Evolutionary conservation across 306 rosid genomes (phyloP).

Genomic region (Vachellia pachyceras): DNA sequence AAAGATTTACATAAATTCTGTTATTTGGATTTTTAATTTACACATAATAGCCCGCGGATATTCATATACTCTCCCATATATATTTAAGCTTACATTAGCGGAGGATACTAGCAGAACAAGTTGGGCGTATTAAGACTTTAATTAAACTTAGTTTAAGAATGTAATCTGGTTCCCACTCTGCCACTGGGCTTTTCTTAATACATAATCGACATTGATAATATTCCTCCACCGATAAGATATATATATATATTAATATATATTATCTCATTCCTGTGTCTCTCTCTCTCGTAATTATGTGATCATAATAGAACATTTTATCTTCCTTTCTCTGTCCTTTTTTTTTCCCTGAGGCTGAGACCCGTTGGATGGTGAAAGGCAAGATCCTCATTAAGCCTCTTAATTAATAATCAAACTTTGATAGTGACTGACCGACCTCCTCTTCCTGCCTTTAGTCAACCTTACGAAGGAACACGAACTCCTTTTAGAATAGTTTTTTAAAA

Average conservation of each 20-base stretch:
- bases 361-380: slow-evolving; percentile 31
- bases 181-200: background rate
- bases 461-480: too few relatives aligned
- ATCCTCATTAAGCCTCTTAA: slow-evolving; percentile 16
- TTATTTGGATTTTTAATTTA: too few relatives aligned
- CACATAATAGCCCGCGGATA: too few relatives aligned
- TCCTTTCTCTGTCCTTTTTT: too few relatives aligned
- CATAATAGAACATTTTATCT: background rate
- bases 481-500: too few relatives aligned
- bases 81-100: background rate
- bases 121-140: slow-evolving; percentile 23
- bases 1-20: too few relatives aligned
- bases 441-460: too few relatives aligned
- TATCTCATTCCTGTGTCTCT: slow-evolving; percentile 25
- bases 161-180: slow-evolving; percentile 27
- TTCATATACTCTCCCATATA: too few relatives aligned
- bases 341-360: background rate
- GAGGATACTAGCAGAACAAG: slow-evolving; percentile 5
- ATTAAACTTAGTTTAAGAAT: slow-evolving; percentile 11
- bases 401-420: background rate
- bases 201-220: background rate
- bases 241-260: too few relatives aligned
- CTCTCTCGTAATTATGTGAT: background rate
- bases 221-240: background rate
- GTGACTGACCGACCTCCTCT: background rate